These are phyloP conservation scores for Arctium minus DNA, from an alignment of 129 eudicot species.

Conservation along the genomic window DNA sequence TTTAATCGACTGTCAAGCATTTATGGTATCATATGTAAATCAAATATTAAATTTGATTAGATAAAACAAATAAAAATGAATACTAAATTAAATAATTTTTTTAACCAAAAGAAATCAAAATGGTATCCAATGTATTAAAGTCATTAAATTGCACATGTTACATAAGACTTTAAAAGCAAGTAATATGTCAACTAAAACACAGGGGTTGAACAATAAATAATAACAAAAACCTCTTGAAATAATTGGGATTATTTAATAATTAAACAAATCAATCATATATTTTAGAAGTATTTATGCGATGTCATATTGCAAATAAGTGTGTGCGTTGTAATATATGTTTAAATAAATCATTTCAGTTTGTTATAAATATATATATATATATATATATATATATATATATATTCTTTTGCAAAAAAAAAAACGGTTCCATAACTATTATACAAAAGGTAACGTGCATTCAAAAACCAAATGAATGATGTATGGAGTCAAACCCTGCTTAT, in stretches of 20 bases:
- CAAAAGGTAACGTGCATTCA: too few species aligned
- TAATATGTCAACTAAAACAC: background rate
- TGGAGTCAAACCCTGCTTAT: too few species aligned
- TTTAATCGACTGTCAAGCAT: background rate
- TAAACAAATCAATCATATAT: background rate
- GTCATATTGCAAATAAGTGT: background rate
- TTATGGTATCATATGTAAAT: background rate
- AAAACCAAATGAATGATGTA: too few species aligned
- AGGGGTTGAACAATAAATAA: background rate
- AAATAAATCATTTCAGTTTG: background rate
- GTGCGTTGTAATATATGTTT: background rate
- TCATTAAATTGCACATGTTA: slow-evolving; percentile 30
- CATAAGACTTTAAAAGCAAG: slow-evolving; percentile 16
- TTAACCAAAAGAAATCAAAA: background rate
- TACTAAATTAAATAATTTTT: background rate
- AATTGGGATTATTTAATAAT: background rate
- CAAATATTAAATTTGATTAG: background rate
- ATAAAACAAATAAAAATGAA: background rate
- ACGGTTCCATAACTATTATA: too few species aligned
- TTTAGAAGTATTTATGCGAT: background rate
- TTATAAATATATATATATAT: too few species aligned
- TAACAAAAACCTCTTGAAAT: background rate
- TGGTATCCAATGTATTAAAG: slow-evolving; percentile 8
- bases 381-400: too few species aligned
- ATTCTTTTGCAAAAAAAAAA: too few species aligned